These are phyloP conservation scores for Calocybe cyanea DNA, from an alignment of 768 basidiomycete species.

Conservation along the genomic window DNA sequence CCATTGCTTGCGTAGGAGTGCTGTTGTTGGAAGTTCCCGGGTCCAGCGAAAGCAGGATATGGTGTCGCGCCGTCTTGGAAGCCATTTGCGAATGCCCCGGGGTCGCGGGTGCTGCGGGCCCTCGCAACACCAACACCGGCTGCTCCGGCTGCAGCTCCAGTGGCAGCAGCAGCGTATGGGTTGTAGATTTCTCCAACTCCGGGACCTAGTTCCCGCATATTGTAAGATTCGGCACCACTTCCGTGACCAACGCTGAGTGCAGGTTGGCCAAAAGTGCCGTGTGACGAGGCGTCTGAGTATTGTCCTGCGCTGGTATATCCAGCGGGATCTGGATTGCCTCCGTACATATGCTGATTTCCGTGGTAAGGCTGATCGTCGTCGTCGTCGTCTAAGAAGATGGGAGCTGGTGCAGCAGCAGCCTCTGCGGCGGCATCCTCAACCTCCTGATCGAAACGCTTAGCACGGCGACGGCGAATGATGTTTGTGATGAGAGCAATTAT, in stretches of 20 bases:
- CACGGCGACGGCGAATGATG: slow-evolving; percentile 59
- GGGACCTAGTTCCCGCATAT: slow-evolving; percentile 33
- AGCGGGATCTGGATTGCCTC: not conserved
- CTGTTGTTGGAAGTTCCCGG: slow-evolving; percentile 10
- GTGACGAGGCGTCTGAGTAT: slow-evolving; percentile 20
- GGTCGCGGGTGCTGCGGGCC: slow-evolving; percentile 31
- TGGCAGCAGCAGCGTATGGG: slow-evolving; percentile 15
- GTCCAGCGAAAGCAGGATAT: slow-evolving; percentile 36
- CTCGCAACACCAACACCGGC: slow-evolving; percentile 43
- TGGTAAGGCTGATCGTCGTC: slow-evolving; percentile 24
- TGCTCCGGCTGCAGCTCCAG: slow-evolving; percentile 24
- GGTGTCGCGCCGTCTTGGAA: slow-evolving; percentile 34
- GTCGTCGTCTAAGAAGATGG: slow-evolving; percentile 56
- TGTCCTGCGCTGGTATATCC: slow-evolving; percentile 1
- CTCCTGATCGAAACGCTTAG: slow-evolving; percentile 65
- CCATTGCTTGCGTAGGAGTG: not conserved
- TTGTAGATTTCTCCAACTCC: slow-evolving; percentile 30
- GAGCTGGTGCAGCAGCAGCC: slow-evolving; percentile 50
- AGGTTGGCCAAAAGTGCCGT: slow-evolving; percentile 55
- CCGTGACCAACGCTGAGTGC: slow-evolving; percentile 26
- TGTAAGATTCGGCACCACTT: slow-evolving; percentile 37
- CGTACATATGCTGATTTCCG: slow-evolving; percentile 39
- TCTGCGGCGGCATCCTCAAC: slow-evolving; percentile 68
- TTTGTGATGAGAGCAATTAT: slow-evolving; percentile 47
- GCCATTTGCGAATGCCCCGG: slow-evolving; percentile 26